phyloP scores from a whole-genome alignment of 441 rosid species.

The Macaranga tanarius region DNA sequence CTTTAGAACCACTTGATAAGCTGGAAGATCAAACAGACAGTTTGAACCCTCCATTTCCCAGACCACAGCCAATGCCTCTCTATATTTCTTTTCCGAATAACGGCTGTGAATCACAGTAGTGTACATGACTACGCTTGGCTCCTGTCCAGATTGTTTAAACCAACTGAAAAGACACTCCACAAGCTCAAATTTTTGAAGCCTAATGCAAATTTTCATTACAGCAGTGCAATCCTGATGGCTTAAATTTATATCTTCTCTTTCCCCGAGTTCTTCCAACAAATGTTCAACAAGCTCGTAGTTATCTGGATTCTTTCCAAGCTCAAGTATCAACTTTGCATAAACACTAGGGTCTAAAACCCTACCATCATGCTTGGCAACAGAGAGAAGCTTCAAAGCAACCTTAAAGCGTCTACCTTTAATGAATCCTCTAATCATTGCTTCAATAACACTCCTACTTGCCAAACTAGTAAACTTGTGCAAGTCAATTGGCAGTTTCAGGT shows the following conservation, averaged over 20 bases:
- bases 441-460: conserved; percentile 66
- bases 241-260: conserved; percentile 61
- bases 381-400: conserved; percentile 67
- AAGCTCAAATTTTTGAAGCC: conserved; percentile 50
- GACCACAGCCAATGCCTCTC: conserved; percentile 74
- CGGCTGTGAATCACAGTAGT: conserved; percentile 81
- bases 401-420: conserved; percentile 63
- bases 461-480: conserved; percentile 47
- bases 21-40: conserved; percentile 81
- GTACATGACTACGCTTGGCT: conserved; percentile 72
- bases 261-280: conserved; percentile 64
- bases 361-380: conserved; percentile 45
- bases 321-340: conserved; percentile 66
- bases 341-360: conserved; percentile 59
- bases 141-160: conserved; percentile 62
- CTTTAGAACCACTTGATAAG: conserved; percentile 74
- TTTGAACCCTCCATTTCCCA: conserved; percentile 88
- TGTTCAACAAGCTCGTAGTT: conserved; percentile 45
- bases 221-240: conserved; percentile 78
- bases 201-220: conserved; percentile 75
- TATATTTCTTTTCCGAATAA: conserved; percentile 50
- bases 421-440: conserved; percentile 80
- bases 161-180: conserved; percentile 67
- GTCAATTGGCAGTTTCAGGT: conserved; percentile 56
- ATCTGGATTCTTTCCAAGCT: conserved; percentile 77